Evolutionary conservation across 1,284 basidiomycete species (phyloP).

Genomic region (Ceratobasidium sp.): DNA sequence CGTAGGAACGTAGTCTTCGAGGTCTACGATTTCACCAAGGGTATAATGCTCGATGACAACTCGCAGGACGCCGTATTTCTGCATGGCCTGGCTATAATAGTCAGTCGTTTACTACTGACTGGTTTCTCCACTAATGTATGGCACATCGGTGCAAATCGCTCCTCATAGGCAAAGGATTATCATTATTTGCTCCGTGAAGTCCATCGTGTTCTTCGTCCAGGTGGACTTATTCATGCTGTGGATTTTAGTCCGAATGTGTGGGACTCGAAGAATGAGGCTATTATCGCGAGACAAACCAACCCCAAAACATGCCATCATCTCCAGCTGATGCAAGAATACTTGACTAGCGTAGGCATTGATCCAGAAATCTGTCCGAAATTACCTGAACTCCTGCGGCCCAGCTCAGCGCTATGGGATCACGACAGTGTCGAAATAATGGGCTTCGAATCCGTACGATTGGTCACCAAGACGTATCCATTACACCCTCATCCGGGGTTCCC

Average conservation of each 20-base stretch:
- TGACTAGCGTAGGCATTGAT: not conserved
- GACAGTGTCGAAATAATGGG: not conserved
- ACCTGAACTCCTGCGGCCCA: not conserved
- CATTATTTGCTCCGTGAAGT: not conserved
- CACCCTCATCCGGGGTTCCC: constrained; percentile 4
- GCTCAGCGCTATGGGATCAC: not conserved
- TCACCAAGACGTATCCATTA: not conserved
- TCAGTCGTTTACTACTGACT: not conserved
- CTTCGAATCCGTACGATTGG: not conserved
- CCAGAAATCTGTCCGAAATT: not conserved
- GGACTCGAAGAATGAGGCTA: not conserved
- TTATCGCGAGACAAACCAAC: not conserved
- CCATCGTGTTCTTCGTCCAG: constrained; percentile 6
- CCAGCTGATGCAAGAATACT: not conserved
- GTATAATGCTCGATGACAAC: not conserved
- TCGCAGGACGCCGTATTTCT: constrained; percentile 7
- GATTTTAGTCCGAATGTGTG: not conserved
- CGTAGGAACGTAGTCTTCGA: not conserved
- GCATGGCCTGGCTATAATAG: not conserved
- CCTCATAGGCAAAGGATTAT: not conserved
- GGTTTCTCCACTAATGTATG: too few species aligned
- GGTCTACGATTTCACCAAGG: constrained; percentile 5
- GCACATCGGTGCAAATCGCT: not conserved
- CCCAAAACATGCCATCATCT: not conserved
- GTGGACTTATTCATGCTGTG: not conserved